Base-by-base conservation (phyloP, 306 rosid species). In the Aeschynomene evenia region DNA sequence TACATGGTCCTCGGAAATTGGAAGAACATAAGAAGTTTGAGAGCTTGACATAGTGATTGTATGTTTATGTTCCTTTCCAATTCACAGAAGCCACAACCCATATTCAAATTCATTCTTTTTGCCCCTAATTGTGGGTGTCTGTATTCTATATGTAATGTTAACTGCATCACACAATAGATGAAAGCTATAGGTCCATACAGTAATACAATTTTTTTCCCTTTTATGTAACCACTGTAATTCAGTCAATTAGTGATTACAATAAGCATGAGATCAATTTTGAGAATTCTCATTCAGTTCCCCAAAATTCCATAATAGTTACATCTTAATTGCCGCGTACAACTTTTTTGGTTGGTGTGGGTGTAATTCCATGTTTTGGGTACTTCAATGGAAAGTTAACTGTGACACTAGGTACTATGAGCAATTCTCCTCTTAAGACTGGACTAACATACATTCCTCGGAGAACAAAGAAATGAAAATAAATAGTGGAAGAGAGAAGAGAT, bases 51-150 rank as follows among this genome's bases (percentile, higher is more conserved):
- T 40, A 2, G 62, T 57, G 75, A 24, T 70, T 40, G 9, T 56
- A 45, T 65, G 55, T 37, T n/a, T 56, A 60, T 63, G 58, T 73
- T 34, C 40, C 71, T 74, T 82, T 71, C 80, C 66, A 55, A 46
- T 70, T 73, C 73, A 50, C 61, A 65, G 69, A 65, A 77, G 79
- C 58, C 52, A 40, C 72, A 58, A 69, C 72, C 60, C 82, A 34
- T 36, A 84, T 82, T 80, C 85, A 85, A 61, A 80, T 91, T 91
- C 90, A 67, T 89, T 89, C 80, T 83, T 89, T 79, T 76, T 72
- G 55, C 43, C 84, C 71, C 66, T 43, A 49, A 20, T 48, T 66
- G 70, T 63, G 86, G 80, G 84, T 65, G 23, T 75, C 70, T 84
- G 81, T 86, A 77, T 65, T 78, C 37, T 73, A 60, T 73, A 60